These are phyloP conservation scores for Eragrostis tef DNA, from an alignment of 202 grass and related monocot species.

Conservation along the genomic window DNA sequence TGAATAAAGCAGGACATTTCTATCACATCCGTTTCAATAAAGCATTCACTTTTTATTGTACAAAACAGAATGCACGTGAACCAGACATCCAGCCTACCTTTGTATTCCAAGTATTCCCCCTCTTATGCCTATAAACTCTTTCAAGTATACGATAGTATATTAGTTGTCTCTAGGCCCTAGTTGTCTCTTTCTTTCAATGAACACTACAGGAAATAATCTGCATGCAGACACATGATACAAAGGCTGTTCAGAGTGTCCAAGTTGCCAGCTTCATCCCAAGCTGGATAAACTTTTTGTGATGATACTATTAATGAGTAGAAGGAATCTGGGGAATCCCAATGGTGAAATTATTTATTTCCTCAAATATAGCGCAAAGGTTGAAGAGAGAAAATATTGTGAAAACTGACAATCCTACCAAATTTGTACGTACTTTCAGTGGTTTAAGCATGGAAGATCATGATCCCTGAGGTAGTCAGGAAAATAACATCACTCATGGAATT, in stretches of 20 bases:
- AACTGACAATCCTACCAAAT: not conserved
- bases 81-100: not conserved
- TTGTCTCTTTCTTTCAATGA: not conserved
- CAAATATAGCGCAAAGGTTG: not conserved
- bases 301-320: not conserved
- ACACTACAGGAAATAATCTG: not conserved
- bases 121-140: not conserved
- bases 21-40: conserved; percentile 15
- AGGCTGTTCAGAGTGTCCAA: not conserved
- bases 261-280: not conserved
- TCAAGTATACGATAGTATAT: not conserved
- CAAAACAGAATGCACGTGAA: conserved; percentile 24
- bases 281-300: not conserved
- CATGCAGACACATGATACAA: not conserved
- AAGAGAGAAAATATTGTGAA: not conserved
- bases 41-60: not conserved
- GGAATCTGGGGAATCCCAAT: not conserved
- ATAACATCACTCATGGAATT: not conserved
- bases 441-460: not conserved
- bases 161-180: not conserved
- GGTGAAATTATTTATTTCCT: not conserved
- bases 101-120: not conserved
- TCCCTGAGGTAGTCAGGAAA: not conserved
- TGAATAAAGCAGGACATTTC: conserved; percentile 5
- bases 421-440: not conserved